These are phyloP conservation scores for Hypholoma sublateritium DNA, from an alignment of 768 basidiomycete genomes.

Conservation along the genomic window DNA sequence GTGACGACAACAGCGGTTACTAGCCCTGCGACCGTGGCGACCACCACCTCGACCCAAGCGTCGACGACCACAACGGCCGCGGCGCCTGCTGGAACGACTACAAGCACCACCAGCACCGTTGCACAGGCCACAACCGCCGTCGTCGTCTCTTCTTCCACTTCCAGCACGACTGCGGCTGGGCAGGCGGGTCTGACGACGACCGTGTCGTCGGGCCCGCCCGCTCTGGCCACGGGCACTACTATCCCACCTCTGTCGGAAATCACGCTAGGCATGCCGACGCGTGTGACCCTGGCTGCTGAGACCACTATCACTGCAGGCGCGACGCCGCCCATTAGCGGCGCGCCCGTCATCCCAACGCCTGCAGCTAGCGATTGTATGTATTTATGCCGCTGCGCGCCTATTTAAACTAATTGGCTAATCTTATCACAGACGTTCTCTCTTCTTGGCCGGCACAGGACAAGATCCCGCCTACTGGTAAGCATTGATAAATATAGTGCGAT, in stretches of 20 bases:
- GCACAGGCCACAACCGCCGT: too few species aligned
- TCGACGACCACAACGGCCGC: conserved; percentile 10
- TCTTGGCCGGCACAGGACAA: conserved; percentile 68
- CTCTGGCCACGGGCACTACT: conserved; percentile 42
- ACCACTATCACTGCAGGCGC: conserved; percentile 61
- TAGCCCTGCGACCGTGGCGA: conserved; percentile 13
- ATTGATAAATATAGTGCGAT: not conserved
- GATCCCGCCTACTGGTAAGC: conserved; percentile 59
- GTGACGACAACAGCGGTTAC: not conserved
- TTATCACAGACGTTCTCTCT: conserved; percentile 5
- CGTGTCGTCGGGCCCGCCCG: conserved; percentile 30
- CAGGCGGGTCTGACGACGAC: not conserved
- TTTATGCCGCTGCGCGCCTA: not conserved
- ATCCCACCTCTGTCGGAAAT: conserved; percentile 61
- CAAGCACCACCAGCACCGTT: conserved; percentile 51
- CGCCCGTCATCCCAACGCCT: conserved; percentile 54
- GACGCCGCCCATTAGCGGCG: conserved; percentile 60
- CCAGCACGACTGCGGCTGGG: too few species aligned
- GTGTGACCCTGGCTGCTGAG: conserved; percentile 44
- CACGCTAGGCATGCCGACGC: conserved; percentile 61
- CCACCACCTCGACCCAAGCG: conserved; percentile 7
- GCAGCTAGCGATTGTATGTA: conserved; percentile 44
- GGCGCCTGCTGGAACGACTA: conserved; percentile 39
- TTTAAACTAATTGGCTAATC: not conserved
- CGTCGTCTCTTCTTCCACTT: too few species aligned